Conservation (phyloP, 2,329 filamentous ascomycete genomes). For the Colletotrichum gloeosporioides region DNA sequence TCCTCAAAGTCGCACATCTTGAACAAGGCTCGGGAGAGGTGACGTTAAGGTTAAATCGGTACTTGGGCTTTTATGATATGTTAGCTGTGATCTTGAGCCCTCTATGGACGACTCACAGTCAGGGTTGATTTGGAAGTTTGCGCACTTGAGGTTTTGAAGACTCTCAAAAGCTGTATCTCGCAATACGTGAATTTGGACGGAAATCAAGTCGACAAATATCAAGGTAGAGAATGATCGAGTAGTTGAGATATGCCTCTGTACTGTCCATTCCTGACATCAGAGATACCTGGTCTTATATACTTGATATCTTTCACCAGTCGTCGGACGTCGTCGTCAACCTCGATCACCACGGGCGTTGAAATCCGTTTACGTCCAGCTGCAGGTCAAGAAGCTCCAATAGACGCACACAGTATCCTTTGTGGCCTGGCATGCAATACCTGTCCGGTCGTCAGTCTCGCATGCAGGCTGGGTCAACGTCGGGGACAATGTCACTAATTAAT, state of each 20-base stretch:
- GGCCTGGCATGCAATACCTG: not conserved
- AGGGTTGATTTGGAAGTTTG: not conserved
- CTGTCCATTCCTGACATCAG: not conserved
- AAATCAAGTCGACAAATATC: not conserved
- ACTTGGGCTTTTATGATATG: not conserved
- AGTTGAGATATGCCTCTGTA: not conserved
- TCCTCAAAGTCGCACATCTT: conserved; percentile 76
- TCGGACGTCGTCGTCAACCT: not conserved
- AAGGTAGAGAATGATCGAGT: not conserved
- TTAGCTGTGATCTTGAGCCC: not conserved
- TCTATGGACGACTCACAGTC: not conserved
- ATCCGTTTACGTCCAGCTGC: not conserved
- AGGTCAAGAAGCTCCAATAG: not conserved
- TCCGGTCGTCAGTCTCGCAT: not conserved
- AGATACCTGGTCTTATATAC: not conserved
- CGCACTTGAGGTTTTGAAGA: not conserved
- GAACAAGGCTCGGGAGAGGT: not conserved
- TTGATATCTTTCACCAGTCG: not conserved
- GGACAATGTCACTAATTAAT: not conserved
- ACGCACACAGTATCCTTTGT: not conserved
- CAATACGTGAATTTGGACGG: not conserved
- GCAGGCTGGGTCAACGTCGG: not conserved
- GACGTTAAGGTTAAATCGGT: not conserved
- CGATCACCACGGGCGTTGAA: not conserved
- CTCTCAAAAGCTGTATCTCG: not conserved